phyloP scores from a whole-genome alignment of 176 grass and related monocot genomes.

The maize (Zea mays) region Zm-B73-REFERENCE-NAM-5.0 NC_050101.1:32356001-32356500 shows the following conservation, averaged over 20 bases:
- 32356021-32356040: neutral
- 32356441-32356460: neutral
- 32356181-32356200: neutral
- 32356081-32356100: neutral
- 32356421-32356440: too few species aligned
- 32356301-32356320: neutral
- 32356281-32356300: neutral
- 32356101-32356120: neutral
- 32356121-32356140: neutral
- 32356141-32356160: neutral
- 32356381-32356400: neutral
- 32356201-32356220: neutral
- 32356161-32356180: neutral
- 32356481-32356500: neutral
- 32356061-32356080: too few species aligned
- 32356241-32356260: neutral
- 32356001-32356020: too few species aligned
- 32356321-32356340: too few species aligned
- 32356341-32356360: too few species aligned
- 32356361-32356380: neutral
- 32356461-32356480: too few species aligned
- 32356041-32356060: neutral
- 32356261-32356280: neutral
- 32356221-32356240: neutral
- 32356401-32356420: too few species aligned